Evolutionary conservation across 2,329 filamentous ascomycete species (phyloP), one percentile per base, ranked within the genome.

Genomic region (Corniculantispora saksenae): DNA sequence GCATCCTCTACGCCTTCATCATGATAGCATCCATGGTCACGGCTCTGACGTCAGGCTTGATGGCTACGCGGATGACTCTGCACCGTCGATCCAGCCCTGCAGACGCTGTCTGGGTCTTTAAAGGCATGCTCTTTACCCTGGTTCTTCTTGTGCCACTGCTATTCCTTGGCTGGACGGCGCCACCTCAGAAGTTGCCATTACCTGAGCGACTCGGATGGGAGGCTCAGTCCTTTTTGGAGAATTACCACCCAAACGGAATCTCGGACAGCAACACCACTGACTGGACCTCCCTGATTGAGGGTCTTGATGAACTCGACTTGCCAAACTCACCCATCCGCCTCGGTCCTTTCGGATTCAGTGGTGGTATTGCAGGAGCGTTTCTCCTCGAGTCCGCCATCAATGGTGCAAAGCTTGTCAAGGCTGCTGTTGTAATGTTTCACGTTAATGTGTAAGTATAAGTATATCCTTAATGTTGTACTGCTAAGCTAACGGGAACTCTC

Each of bases 91-190:
- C 32, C 19, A 40, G 40, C 40, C 57, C n/a, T 12, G 38, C 61
- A 21, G 64, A 67, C 17, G 62, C 70, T 10, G 48, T 66, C 6
- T 75, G 72, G 55, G 58, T 75, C 64, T 71, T 73, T 25, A 70
- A 67, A 3, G 66, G 71, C 51, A 35, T 71, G n/a, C 61, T 68
- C 25, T 66, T 71, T 43, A 69, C 72, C 8, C 47, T 74, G 8
- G 29, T 72, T n/a, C 15, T 71, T 5, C 63, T 69, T 43, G 40
- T 66, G 1, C 65, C 71, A 9, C 32, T 70, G 25, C 21, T 70
- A 2, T 50, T 61, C 21, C 13, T 70, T 3, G 67, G 67, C 53
- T 72, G 68, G 70, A 38, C 66, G 32, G 15, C 47, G 25, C 10
- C 4, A 12, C 27, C 47, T 21, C 12, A 13, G n/a, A n/a, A n/a